Evolutionary conservation across 768 basidiomycete genomes (phyloP), one percentile per base, ranked within the genome.

Genomic region (Fomitopsis pulvina): DNA sequence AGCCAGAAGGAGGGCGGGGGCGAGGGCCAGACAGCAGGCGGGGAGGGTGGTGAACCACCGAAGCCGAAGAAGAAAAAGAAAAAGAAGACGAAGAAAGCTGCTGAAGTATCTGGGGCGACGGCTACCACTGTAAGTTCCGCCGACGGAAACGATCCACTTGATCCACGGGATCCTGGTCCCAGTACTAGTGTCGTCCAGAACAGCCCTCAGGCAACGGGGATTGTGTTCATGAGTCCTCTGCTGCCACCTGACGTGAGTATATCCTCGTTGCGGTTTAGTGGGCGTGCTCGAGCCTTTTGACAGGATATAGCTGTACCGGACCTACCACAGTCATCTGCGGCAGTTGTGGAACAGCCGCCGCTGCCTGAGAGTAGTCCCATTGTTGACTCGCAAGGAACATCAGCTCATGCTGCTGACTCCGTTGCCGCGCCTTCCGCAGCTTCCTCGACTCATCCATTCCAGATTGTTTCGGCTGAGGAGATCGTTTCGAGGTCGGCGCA

Each of bases 31-130:
- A 7, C 38, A n/a, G 27, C 24, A 2, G 40, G 16, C 18, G 41
- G 22, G 45, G 28, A 27, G 20, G 43, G 41, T n/a, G 41, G 38
- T 40, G 40, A 47, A 30, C 41, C 26, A 29, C 12, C 30, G 28
- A 51, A 53, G 47, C 52, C 46, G 41, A 26, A 28, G 16, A 51
- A 45, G 37, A 50, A 41, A 25, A 16, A 40, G 40, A 34, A 43
- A 18, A 52, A 47, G 27, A 45, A 46, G 48, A 50, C 30, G 8
- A 54, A 50, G 46, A 26, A 32, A n/a, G 28, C 26, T 11, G 50
- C 37, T 18, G 40, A 47, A 37, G 42, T 25, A 40, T n/a, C n/a
- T n/a, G n/a, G n/a, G n/a, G n/a, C n/a, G n/a, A n/a, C n/a, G n/a
- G 34, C 14, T 4, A 14, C 34, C 14, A 27, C 24, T 42, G 18